Base-by-base conservation (phyloP, 2,329 filamentous ascomycete genomes). In the Fusarium sp. region DNA sequence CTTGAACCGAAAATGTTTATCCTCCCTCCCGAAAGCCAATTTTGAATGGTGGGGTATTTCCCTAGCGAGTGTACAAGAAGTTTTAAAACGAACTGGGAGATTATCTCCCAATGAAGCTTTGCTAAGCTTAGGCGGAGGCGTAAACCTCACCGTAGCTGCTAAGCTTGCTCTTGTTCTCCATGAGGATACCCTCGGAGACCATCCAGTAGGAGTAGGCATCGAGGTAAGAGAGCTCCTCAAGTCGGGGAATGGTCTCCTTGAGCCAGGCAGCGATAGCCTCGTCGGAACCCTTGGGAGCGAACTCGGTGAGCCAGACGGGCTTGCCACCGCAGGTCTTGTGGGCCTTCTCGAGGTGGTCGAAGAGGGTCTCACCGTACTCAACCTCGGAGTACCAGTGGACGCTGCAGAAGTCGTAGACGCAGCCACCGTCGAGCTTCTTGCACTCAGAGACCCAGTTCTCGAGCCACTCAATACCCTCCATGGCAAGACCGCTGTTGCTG, bases 261-360 rank as follows among this genome's bases (percentile, higher is more conserved):
- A 91, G 79, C 82, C 90, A 90, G 36, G 64, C 64, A 66, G 77
- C 77, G 64, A 83, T 76, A 8, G 82, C 79, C 40, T 55, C 45
- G 22, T 81, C 79, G 53, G 78, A 79, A 60, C 82, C 85, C 34
- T 79, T 75, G 54, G 87, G 84, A 24, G 85, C 89, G 69, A 91
- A 91, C 83, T 92, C 90, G 58, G 88, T 90, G 58, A 91, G 80
- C 86, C 86, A 91, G 77, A 92, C 78, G 45, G 83, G 82, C 81
- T 78, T 80, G 43, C 78, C 74, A 76, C 54, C 67, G 24, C 86
- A 87, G 64, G 78, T 74, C 39, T 79, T 58, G 75, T 85, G 71
- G 63, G 86, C 85, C 31, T 81, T 64, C 63, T 81, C 68, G 57
- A 91, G 75, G 77, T 90, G 87, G 39, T 76, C 63, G 69, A 89